A percentile compares a stretch with the other conserved stretches of the same genome.
These are phyloP conservation scores for Phyllosticta capitalensis DNA, from an alignment of 2,329 filamentous ascomycete genomes.

Conservation along the genomic window DNA sequence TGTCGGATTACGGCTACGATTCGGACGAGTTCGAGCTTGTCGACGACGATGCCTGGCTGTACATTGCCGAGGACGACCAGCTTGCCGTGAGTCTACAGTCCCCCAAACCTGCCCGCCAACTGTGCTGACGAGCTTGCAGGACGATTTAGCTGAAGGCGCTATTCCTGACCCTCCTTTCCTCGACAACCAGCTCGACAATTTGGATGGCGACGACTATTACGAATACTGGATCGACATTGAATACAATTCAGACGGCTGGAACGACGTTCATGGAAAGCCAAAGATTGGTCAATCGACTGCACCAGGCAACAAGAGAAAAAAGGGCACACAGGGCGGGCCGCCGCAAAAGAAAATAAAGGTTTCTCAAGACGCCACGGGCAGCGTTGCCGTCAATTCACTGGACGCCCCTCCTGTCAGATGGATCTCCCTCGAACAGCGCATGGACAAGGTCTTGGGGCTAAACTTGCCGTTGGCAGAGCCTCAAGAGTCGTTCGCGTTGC, in stretches of 20 bases:
- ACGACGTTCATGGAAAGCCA: constrained; percentile 26
- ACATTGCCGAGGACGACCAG: constrained; percentile 36
- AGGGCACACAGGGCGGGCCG: constrained; percentile 13
- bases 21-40: constrained; percentile 27
- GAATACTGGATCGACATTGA: constrained; percentile 41
- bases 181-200: constrained; percentile 23
- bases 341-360: constrained; percentile 12
- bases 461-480: constrained; percentile 17
- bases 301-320: constrained; percentile 21
- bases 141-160: constrained; percentile 41
- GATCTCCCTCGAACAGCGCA: constrained; percentile 21
- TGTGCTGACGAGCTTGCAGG: constrained; percentile 22
- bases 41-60: constrained; percentile 33
- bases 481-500: constrained; percentile 27
- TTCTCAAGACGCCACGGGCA: not conserved
- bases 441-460: constrained; percentile 4
- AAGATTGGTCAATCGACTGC: constrained; percentile 9
- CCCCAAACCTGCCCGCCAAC: not conserved
- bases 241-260: constrained; percentile 38
- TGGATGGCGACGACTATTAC: constrained; percentile 34
- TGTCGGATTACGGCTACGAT: constrained; percentile 35
- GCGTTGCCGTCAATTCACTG: not conserved
- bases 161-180: constrained; percentile 33
- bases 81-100: constrained; percentile 23
- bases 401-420: constrained; percentile 14